Base-by-base conservation (phyloP, 78 protist genomes). In the Trichosphaerium sp. region DNA sequence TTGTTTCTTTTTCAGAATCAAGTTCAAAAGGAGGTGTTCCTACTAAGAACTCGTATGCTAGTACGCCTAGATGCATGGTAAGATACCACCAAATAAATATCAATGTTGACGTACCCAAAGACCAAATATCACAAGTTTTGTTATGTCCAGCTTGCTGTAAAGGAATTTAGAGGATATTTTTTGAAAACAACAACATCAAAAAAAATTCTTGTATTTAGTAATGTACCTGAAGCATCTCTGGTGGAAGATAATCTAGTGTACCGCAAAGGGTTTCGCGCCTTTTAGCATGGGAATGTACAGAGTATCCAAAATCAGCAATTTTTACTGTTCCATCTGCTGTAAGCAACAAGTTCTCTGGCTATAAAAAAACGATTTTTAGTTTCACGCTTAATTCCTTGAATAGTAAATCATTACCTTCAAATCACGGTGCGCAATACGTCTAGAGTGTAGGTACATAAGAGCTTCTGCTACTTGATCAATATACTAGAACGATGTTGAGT, bases 291-390 rank as follows among this genome's bases (percentile, higher is more conserved):
- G 95, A 82, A 58, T 85, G 92, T 23, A 89, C 95, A 2, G 90
- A 68, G 96, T 96, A 96, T 28, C 99, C 99, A 41, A 96, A 96
- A 64, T 96, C 99, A 1, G 96, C 98, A 31, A 96, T 78, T 75
- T 94, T 94, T 26, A 96, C 56, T 23, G 85, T 85, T 5, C 89
- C 94, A 23, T 77, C n/a, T 4, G 18, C 26, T 8, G 55, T 8
- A 75, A 18, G 40, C 2, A 92, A 83, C 3, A 92, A 71, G 64
- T 93, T 93, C 35, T 93, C 97, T 7, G 97, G 96, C 79, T 47
- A 47, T 21, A n/a, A 47, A 47, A 47, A 21, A 47, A n/a, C 21
- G 51, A n/a, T 47, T 47, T 47, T 21, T 21, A 44, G 18, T n/a
- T 44, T 18, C 51, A 44, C 21, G 18, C 21, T 44, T 44, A n/a